Base-by-base conservation (phyloP, 257 asterid species). In the Solanum dulcamara region DNA sequence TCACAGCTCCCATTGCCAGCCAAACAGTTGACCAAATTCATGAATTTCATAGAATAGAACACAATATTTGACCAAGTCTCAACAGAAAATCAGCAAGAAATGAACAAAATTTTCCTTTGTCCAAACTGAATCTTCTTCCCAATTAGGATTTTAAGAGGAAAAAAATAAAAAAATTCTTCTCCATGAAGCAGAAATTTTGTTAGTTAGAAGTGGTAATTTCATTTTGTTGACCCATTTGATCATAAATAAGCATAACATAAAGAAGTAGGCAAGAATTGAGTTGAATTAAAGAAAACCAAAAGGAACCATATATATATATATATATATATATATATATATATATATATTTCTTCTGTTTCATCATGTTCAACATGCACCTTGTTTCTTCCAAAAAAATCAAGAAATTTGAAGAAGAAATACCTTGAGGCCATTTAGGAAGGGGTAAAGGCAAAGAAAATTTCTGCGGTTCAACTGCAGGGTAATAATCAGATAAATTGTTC, bases 351-450 rank as follows among this genome's bases (percentile, higher is more conserved):
- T 75, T 28, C 35, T 77, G 26, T 42, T 44, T 75, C 81, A 26
- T 75, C 24, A 72, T 6, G 37, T 71, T 12, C 32, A 37, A 12
- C 50, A 71, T 37, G 62, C 62, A 55, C 62, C 3, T 33, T 33
- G 2, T 57, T 12, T 3, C 14, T 6, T 3, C 22, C 6, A 50
- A 79, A 74, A 38, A 87, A 81, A 26, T 5, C 80, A 74, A 40
- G 51, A 42, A 74, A 13, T 42, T 67, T 40, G 37, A 79, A 67
- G 88, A 42, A 75, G 82, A 46, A 22, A 75, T 84, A 93, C 98
- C 98, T 93, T 89, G 89, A 42, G 97, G 94, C 97, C 97, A 94
- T 57, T 90, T 89, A 7, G 96, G 96, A 86, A 94, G 93, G 26
- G 93, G 89, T 33, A 92, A 89, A 82, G 98, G 97, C 87, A 94